Conservation (phyloP, 441 rosid genomes). For the Raphanus hybrid region DNA sequence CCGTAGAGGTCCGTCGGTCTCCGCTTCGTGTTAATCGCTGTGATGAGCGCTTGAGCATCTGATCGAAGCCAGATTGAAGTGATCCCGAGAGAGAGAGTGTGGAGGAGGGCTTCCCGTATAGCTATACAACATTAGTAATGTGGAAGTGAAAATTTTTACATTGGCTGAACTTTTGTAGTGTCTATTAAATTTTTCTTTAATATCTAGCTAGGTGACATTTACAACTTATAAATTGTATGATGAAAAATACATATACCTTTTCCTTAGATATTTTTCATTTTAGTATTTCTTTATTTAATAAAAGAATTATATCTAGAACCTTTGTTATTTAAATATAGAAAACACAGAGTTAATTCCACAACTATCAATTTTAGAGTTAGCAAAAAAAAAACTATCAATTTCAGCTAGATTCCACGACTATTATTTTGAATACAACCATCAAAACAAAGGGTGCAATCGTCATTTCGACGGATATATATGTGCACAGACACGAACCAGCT, state of each 20-base stretch:
- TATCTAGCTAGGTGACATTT: not conserved
- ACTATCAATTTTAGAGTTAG: not conserved
- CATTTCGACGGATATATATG: slow-evolving; percentile 2
- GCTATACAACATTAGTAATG: not conserved
- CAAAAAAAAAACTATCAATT: not conserved
- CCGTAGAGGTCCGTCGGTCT: too few species aligned
- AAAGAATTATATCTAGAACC: not conserved
- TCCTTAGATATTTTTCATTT: too few species aligned
- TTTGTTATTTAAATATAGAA: not conserved
- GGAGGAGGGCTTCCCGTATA: too few species aligned
- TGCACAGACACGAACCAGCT: slow-evolving; percentile 36
- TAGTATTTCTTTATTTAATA: not conserved
- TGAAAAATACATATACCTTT: not conserved
- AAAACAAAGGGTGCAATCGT: slow-evolving; percentile 1
- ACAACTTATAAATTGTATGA: not conserved
- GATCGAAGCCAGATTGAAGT: too few species aligned
- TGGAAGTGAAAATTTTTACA: not conserved
- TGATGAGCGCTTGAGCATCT: too few species aligned
- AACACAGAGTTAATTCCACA: not conserved
- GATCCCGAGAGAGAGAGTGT: too few species aligned
- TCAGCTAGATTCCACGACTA: not conserved
- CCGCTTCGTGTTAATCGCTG: too few species aligned
- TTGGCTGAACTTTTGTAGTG: not conserved
- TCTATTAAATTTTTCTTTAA: not conserved
- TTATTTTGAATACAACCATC: not conserved